Evolutionary conservation across 2,329 filamentous ascomycete species (phyloP).

Genomic region (Gremmenia infestans): DNA sequence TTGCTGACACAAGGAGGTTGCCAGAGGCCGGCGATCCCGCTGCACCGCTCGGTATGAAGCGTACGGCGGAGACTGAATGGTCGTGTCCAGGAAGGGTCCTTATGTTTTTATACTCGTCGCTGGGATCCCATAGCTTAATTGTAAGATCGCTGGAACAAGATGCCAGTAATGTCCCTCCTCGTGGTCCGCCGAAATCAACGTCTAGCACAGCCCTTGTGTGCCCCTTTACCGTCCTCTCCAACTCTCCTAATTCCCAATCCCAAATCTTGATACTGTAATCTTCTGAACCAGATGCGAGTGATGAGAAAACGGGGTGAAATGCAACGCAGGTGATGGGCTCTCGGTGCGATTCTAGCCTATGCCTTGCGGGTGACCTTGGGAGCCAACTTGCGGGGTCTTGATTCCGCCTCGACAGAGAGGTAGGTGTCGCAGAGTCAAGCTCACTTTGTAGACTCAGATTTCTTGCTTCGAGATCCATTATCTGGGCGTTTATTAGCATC

Average conservation of each 20-base stretch:
- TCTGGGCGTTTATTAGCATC: slow-evolving; percentile 44
- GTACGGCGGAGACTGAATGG: slow-evolving; percentile 82
- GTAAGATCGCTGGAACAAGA: slow-evolving; percentile 72
- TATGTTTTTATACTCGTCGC: slow-evolving; percentile 92
- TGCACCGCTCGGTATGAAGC: slow-evolving; percentile 81
- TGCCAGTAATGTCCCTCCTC: slow-evolving; percentile 71
- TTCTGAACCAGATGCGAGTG: slow-evolving; percentile 83
- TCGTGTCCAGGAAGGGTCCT: slow-evolving; percentile 87
- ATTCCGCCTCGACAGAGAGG: slow-evolving; percentile 68
- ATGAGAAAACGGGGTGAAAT: slow-evolving; percentile 89
- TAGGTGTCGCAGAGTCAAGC: slow-evolving; percentile 76
- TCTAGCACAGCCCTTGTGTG: slow-evolving; percentile 87
- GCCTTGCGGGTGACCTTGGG: slow-evolving; percentile 73
- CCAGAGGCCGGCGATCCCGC: slow-evolving; percentile 73
- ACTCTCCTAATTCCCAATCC: slow-evolving; percentile 92
- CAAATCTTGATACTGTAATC: slow-evolving; percentile 95
- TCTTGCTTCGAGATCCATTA: slow-evolving; percentile 85
- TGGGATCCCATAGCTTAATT: slow-evolving; percentile 92
- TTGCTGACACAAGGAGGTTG: slow-evolving; percentile 81
- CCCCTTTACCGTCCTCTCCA: slow-evolving; percentile 85
- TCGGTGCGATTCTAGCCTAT: slow-evolving; percentile 79
- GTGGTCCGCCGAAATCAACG: slow-evolving; percentile 83
- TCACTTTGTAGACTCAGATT: slow-evolving; percentile 72
- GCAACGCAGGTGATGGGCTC: slow-evolving; percentile 79
- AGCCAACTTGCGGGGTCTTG: slow-evolving; percentile 84